Conservation (phyloP, 176 grass and related monocot genomes). For the Hsuehochloa calcarea region DNA sequence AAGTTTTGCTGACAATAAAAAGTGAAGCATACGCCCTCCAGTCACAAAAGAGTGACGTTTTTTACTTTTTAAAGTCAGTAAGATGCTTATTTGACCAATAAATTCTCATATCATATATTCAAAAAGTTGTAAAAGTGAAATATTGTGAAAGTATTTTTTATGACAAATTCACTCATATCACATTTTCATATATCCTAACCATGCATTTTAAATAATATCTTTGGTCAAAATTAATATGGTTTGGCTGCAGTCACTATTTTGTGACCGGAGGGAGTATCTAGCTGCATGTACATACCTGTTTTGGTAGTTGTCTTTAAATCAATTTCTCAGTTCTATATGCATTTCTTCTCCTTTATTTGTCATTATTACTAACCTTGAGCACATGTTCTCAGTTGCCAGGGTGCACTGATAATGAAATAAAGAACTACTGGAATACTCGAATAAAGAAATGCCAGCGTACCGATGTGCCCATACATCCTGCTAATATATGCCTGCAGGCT, state of each 20-base stretch:
- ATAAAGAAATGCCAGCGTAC: constrained; percentile 76
- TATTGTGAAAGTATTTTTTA: no score
- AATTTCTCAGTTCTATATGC: constrained; percentile 8
- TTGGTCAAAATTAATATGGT: no score
- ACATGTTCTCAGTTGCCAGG: constrained; percentile 77
- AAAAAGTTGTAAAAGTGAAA: no score
- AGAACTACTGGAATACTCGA: constrained; percentile 98
- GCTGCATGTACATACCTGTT: neutral
- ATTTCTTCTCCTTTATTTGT: constrained; percentile 15
- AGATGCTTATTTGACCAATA: no score
- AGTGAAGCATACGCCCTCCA: neutral
- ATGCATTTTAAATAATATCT: no score
- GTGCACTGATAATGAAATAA: constrained; percentile 99
- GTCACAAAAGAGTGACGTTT: no score
- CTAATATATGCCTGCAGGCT: constrained; percentile 44
- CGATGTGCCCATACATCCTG: constrained; percentile 41
- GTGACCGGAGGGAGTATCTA: neutral
- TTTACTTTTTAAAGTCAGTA: no score
- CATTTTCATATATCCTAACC: no score
- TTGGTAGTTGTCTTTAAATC: neutral
- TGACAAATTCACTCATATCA: no score
- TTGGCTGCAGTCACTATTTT: no score
- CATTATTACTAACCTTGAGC: constrained; percentile 25
- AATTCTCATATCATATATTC: no score
- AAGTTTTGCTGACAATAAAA: neutral